These are phyloP conservation scores for Haplosporangium sp. DNA, from an alignment of 371 early-diverging fungal species.

Conservation along the genomic window DNA sequence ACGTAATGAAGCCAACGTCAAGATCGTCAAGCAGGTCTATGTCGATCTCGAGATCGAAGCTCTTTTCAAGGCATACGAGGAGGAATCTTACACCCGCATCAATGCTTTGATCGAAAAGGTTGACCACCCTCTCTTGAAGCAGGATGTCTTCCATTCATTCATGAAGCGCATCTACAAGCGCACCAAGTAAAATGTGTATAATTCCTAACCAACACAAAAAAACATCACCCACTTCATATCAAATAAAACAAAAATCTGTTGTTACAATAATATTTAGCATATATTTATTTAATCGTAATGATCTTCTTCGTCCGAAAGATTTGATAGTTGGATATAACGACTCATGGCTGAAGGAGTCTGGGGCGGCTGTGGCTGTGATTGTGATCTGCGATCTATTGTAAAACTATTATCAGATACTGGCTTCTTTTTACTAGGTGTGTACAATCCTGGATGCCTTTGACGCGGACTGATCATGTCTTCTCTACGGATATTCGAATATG, in stretches of 20 bases:
- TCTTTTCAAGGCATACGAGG: conserved; percentile 89
- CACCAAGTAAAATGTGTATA: conserved; percentile 76
- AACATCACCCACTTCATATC: background rate
- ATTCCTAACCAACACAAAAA: background rate
- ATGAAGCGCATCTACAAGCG: conserved; percentile 95
- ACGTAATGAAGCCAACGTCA: conserved; percentile 79
- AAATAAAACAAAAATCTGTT: background rate
- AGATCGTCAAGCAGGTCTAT: conserved; percentile 87
- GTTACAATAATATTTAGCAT: background rate
- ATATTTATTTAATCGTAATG: background rate
- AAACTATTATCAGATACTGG: background rate
- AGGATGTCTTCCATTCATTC: conserved; percentile 88
- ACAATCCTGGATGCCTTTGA: conserved; percentile 45
- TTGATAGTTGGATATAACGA: conserved; percentile 36
- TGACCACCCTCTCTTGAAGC: conserved; percentile 80
- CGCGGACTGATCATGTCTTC: conserved; percentile 2
- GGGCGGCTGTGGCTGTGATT: conserved; percentile 10
- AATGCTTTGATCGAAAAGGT: conserved; percentile 77
- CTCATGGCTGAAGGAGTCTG: conserved; percentile 30
- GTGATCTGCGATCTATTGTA: background rate
- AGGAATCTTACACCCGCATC: conserved; percentile 79
- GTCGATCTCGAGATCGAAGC: conserved; percentile 81
- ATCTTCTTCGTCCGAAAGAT: conserved; percentile 17
- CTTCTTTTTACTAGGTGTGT: conserved; percentile 47
- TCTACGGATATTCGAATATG: background rate